Percentiles rank a stretch among this genome's conserved stretches.
These are phyloP conservation scores for Apophysomyces trapeziformis DNA, from an alignment of 371 early-diverging fungal genomes.

Conservation along the genomic window DNA sequence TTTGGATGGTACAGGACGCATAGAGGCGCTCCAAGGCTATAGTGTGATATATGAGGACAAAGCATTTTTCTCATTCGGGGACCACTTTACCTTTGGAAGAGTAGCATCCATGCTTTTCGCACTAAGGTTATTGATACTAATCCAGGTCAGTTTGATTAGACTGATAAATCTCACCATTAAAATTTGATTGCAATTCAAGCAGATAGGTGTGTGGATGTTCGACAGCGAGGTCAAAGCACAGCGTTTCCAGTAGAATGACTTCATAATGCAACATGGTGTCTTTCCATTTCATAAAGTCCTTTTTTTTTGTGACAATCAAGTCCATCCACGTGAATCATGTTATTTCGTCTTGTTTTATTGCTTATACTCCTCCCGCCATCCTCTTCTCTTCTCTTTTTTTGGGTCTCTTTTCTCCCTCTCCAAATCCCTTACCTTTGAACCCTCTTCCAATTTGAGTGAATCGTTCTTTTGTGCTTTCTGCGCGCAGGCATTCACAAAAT, in stretches of 20 bases:
- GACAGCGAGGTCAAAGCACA: slow-evolving; percentile 81
- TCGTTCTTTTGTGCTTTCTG: slow-evolving; percentile 69
- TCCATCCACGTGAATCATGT: slow-evolving; percentile 11
- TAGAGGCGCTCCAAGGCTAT: slow-evolving; percentile 38
- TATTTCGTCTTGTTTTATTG: slow-evolving; percentile 1
- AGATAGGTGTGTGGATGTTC: slow-evolving; percentile 72
- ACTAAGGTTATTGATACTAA: slow-evolving; percentile 51
- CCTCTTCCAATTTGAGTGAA: slow-evolving; percentile 45
- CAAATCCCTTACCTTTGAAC: slow-evolving; percentile 34
- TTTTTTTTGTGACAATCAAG: neutral
- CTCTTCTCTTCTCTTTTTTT: neutral
- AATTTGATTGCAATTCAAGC: slow-evolving; percentile 44
- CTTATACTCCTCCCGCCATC: slow-evolving; percentile 17
- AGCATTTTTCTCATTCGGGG: too few relatives aligned
- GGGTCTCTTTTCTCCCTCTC: too few relatives aligned
- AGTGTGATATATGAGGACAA: neutral
- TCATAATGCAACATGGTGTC: slow-evolving; percentile 71
- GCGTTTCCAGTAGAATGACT: slow-evolving; percentile 67
- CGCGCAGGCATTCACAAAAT: slow-evolving; percentile 59
- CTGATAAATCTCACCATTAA: slow-evolving; percentile 28
- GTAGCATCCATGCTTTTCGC: slow-evolving; percentile 68
- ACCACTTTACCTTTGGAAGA: slow-evolving; percentile 57
- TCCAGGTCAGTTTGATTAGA: slow-evolving; percentile 11
- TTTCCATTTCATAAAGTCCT: slow-evolving; percentile 75
- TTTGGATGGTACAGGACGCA: slow-evolving; percentile 41